Conservation (phyloP, 2,329 filamentous ascomycete genomes). For the Aulographum hederae region DNA sequence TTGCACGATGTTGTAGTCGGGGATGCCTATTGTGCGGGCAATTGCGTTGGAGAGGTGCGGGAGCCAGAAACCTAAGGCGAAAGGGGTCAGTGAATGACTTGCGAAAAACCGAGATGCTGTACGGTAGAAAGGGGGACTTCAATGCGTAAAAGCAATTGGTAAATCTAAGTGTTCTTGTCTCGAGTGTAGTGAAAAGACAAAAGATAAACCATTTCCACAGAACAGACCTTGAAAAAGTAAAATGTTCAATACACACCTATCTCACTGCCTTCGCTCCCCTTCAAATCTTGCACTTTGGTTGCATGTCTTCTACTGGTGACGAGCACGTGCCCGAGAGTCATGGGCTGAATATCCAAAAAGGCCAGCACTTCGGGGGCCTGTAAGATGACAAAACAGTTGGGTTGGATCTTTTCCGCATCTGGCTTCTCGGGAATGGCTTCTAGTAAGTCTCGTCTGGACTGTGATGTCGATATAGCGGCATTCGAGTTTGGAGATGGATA, state of each 20-base stretch:
- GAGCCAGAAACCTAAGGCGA: slow-evolving; percentile 31
- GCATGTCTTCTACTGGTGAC: slow-evolving; percentile 63
- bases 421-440: slow-evolving; percentile 7
- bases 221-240: too few species aligned
- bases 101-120: neutral
- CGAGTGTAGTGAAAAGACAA: too few species aligned
- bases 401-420: slow-evolving; percentile 13
- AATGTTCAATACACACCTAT: slow-evolving; percentile 4
- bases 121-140: neutral
- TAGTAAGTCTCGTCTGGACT: slow-evolving; percentile 6
- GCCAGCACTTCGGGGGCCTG: slow-evolving; percentile 62
- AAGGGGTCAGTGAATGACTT: neutral
- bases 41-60: slow-evolving; percentile 57
- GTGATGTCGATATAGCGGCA: slow-evolving; percentile 6
- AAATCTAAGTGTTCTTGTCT: too few species aligned
- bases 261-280: slow-evolving; percentile 30
- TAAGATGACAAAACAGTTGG: slow-evolving; percentile 44
- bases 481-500: slow-evolving; percentile 21
- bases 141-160: too few species aligned
- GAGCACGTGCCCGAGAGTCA: slow-evolving; percentile 67
- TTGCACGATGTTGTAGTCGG: slow-evolving; percentile 92
- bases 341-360: slow-evolving; percentile 85
- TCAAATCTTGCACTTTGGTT: slow-evolving; percentile 58
- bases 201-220: too few species aligned
- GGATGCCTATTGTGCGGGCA: slow-evolving; percentile 46